Percentiles rank a stretch among this genome's conserved stretches.
These are phyloP conservation scores for Termitomyces sp. DNA, from an alignment of 768 basidiomycete species.

Conservation along the genomic window DNA sequence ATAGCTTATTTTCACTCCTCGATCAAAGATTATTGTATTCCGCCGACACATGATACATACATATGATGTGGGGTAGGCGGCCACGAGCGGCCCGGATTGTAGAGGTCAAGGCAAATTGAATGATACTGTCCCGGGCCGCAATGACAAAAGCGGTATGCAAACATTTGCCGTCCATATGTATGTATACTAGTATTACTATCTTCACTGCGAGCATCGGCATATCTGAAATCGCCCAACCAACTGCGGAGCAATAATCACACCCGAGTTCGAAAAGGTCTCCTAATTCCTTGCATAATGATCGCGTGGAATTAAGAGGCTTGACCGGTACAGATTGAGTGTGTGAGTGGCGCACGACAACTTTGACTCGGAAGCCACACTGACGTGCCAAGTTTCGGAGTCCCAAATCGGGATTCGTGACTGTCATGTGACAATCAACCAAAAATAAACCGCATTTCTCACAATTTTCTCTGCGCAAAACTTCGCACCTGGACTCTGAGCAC, in stretches of 20 bases:
- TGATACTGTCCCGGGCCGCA: neutral
- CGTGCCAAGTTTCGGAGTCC: too few species aligned
- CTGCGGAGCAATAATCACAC: too few species aligned
- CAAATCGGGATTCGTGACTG: neutral
- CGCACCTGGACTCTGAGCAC: neutral
- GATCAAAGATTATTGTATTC: conserved; percentile 10
- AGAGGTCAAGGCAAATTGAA: neutral
- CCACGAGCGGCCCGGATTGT: conserved; percentile 7
- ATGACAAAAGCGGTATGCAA: neutral
- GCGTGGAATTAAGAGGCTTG: too few species aligned
- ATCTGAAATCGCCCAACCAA: too few species aligned
- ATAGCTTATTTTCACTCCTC: conserved; percentile 32
- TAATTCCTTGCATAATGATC: too few species aligned
- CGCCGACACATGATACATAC: neutral
- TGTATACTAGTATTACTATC: too few species aligned
- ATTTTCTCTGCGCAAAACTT: neutral
- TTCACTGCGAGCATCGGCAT: too few species aligned
- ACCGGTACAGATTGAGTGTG: neutral
- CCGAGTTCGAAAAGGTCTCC: too few species aligned
- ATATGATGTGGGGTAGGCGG: neutral
- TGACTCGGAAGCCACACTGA: too few species aligned
- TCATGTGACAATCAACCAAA: conserved; percentile 10
- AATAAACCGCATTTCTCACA: neutral
- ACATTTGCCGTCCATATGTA: too few species aligned
- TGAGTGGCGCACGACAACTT: conserved; percentile 8